phyloP scores from a whole-genome alignment of 2,329 filamentous ascomycete species.

The Metarhizium rileyi region DNA sequence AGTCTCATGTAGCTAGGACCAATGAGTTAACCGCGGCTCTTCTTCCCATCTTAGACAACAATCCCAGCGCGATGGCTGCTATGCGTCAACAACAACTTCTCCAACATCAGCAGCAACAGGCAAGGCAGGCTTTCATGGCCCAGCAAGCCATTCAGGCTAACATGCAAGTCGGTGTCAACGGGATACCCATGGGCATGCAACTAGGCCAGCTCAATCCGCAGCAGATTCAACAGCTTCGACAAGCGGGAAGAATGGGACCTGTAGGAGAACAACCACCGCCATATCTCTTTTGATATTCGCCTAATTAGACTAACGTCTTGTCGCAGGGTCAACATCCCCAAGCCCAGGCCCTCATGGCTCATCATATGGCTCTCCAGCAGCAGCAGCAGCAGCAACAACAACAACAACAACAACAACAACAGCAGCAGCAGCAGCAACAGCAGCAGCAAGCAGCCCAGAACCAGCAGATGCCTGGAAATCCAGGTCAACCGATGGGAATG shows the following conservation, averaged over 20 bases:
- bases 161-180: constrained; percentile 33
- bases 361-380: constrained; percentile 39
- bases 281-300: neutral
- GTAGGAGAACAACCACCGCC: constrained; percentile 22
- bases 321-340: constrained; percentile 21
- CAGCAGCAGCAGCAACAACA: constrained; percentile 26
- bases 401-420: constrained; percentile 24
- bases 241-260: constrained; percentile 28
- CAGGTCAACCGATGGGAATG: constrained; percentile 39
- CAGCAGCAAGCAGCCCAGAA: constrained; percentile 24
- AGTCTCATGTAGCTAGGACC: neutral
- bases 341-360: constrained; percentile 32
- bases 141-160: constrained; percentile 45
- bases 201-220: constrained; percentile 37
- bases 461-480: constrained; percentile 31
- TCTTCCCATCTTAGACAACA: constrained; percentile 20
- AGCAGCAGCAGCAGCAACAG: constrained; percentile 13
- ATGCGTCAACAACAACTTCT: constrained; percentile 47
- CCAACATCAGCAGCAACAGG: constrained; percentile 45
- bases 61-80: constrained; percentile 27
- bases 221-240: constrained; percentile 42
- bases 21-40: constrained; percentile 5
- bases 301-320: neutral
- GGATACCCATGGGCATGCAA: constrained; percentile 45
- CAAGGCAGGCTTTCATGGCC: constrained; percentile 41